Base-by-base conservation (phyloP, 2,329 filamentous ascomycete species). In the Hypoxylon sp. region DNA sequence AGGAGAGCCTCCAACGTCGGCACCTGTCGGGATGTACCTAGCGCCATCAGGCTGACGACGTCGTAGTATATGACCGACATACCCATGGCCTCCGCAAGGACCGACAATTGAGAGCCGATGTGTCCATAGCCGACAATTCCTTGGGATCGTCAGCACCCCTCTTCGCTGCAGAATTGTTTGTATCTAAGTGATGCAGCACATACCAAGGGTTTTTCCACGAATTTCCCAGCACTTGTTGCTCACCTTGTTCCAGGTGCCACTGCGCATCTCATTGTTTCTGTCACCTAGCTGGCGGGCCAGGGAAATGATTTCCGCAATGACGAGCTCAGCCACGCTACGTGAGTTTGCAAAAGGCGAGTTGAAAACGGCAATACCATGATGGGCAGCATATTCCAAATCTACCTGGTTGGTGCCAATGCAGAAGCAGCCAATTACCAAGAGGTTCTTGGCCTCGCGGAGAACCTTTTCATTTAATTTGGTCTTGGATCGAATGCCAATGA, bases 321-420 rank as follows among this genome's bases (percentile, higher is more conserved):
- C 91, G 48, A 97, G 80, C 78, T 99, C 94, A 48, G 94, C 94
- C 41, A 99, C 94, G 70, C 90, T 96, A 71, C 94, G 88, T 6
- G 93, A 97, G 76, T 99, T 99, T 75, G 90, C 92, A 75, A 99
- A 99, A 1, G 94, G 94, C 34, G 94, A 97, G 77, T 99, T 99
- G 84, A 99, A 99, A 59, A 99, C 94, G 25, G 92, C 91, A 70
- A 97, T 96, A 61, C 94, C 91, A 68, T 89, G 84, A 62, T 82
- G 80, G 36, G 91, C 91, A 20, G 91, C 91, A 68, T 85, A 93
- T 55, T 90, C 82, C 53, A 96, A 84, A 70, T 96, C 88, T 60
- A 96, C 91, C 72, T 96, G 91, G 76, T 96, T 97, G 49, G 94
- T 99, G 61, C 94, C 94, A 66, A 99, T 99, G 73, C 94, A 99